These are phyloP conservation scores for Flaveria ramosissima DNA, from an alignment of 129 eudicot genomes.

Conservation along the genomic window DNA sequence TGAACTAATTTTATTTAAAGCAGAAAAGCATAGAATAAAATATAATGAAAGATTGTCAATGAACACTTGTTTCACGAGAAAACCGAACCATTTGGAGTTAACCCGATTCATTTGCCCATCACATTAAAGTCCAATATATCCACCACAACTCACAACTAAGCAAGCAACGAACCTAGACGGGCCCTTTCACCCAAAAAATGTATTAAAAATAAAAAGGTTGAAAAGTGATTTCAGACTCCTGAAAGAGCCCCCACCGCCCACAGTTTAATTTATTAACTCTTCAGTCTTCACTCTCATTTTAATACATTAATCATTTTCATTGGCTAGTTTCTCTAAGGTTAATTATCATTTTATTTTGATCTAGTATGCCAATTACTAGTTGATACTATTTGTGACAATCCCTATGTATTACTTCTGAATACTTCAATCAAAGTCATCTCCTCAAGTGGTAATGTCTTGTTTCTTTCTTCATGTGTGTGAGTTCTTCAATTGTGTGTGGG, in stretches of 20 bases:
- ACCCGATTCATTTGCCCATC: slow-evolving; percentile 1
- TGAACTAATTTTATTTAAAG: no score
- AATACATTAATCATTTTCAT: not conserved
- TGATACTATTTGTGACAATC: not conserved
- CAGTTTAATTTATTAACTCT: not conserved
- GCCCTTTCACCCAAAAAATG: not conserved
- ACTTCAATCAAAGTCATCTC: not conserved
- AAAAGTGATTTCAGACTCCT: not conserved
- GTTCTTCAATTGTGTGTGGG: not conserved
- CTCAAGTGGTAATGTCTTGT: not conserved
- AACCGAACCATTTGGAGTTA: not conserved
- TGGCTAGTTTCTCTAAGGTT: no score
- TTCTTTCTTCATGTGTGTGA: not conserved
- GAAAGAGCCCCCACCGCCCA: not conserved
- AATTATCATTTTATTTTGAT: no score
- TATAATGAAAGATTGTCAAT: not conserved
- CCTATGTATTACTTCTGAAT: not conserved
- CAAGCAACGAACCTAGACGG: slow-evolving; percentile 10
- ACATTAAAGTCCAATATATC: not conserved
- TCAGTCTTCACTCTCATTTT: not conserved
- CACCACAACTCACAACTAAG: slow-evolving; percentile 8
- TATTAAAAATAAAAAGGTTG: not conserved
- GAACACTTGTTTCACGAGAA: slow-evolving; percentile 4
- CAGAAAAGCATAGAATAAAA: not conserved
- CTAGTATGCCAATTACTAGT: no score